Evolutionary conservation across 108 stramenopile genomes (phyloP), one percentile per base, ranked within the genome.

Genomic region (Hondaea fermentalgiana): DNA sequence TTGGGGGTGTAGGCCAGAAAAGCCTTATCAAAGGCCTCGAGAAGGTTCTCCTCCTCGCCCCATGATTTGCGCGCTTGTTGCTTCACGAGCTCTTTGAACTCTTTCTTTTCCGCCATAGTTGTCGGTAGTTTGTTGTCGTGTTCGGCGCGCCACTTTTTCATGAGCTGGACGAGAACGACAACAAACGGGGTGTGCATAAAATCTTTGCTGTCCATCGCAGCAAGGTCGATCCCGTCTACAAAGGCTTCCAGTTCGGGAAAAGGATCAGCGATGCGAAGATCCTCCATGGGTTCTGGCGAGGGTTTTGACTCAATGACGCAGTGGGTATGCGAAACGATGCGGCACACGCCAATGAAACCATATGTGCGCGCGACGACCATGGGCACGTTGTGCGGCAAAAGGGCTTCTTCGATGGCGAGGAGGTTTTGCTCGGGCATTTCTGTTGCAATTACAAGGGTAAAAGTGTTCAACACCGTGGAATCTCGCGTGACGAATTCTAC

Each of bases 281-380:
- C 98, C 44, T 88, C 88, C 53, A 87, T 28, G 19, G 57, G n/a
- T 3, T 94, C 95, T 28, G 95, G 95, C n/a, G 76, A 83, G 6
- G 53, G 58, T 72, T 96, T 95, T 3, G 96, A 89, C 57, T 97
- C 97, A 44, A 93, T 87, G 21, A 96, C 59, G n/a, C 89, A 92
- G 28, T 96, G 95, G 14, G 64, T 19, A 10, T 91, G 91, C 5
- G 90, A 83, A 87, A 96, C 96, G 21, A 97, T 55, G 3, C 97
- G 95, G 6, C 98, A 93, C 17, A 88, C 87, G 8, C 99, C 98
- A 6, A 99, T 76, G 35, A 99, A 59, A 28, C 99, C 99, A 87
- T 97, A 97, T 53, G 95, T 94, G 8, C 95, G 91, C 4, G 95
- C 94, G 57, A 94, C 88, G 29, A 99, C 25, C 29, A 98, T 91